A percentile compares a stretch with the other conserved stretches of the same genome.
These are phyloP conservation scores for Imleria badia DNA, from an alignment of 768 basidiomycete species.

Conservation along the genomic window DNA sequence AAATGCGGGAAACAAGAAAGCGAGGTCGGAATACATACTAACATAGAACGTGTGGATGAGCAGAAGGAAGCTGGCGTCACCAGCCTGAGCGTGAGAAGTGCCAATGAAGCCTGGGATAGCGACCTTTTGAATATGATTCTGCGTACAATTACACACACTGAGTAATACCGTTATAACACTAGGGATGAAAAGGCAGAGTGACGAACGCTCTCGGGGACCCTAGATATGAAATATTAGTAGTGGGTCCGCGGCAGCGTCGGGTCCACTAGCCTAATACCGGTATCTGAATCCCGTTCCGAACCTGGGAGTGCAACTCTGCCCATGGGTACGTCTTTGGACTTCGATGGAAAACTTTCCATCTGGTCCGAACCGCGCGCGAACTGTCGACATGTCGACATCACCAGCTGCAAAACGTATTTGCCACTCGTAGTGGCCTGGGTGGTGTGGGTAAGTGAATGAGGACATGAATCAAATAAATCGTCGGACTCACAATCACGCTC, in stretches of 20 bases:
- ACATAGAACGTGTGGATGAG: not conserved
- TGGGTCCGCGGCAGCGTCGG: not conserved
- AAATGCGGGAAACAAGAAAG: not conserved
- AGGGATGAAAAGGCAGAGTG: slow-evolving; percentile 1
- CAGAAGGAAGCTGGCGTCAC: not conserved
- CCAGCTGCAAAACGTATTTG: slow-evolving; percentile 51
- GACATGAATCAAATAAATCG: not conserved
- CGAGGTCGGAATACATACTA: slow-evolving; percentile 16
- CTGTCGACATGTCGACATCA: slow-evolving; percentile 54
- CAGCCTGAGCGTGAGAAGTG: slow-evolving; percentile 11
- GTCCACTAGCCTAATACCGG: slow-evolving; percentile 21
- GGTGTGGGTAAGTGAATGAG: slow-evolving; percentile 2
- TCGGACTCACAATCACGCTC: slow-evolving; percentile 54
- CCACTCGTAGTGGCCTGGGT: slow-evolving; percentile 61
- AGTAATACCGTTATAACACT: slow-evolving; percentile 25
- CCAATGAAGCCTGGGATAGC: not conserved
- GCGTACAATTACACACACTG: slow-evolving; percentile 22
- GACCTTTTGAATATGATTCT: slow-evolving; percentile 16
- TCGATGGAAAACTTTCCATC: slow-evolving; percentile 49
- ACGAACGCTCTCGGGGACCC: slow-evolving; percentile 2
- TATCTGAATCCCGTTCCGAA: slow-evolving; percentile 33
- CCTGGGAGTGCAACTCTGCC: slow-evolving; percentile 25
- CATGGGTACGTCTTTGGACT: slow-evolving; percentile 34
- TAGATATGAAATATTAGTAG: slow-evolving; percentile 5
- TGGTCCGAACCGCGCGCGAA: slow-evolving; percentile 49